Base-by-base conservation (phyloP, 176 grass and related monocot species). In the Hsuehochloa calcarea region DNA sequence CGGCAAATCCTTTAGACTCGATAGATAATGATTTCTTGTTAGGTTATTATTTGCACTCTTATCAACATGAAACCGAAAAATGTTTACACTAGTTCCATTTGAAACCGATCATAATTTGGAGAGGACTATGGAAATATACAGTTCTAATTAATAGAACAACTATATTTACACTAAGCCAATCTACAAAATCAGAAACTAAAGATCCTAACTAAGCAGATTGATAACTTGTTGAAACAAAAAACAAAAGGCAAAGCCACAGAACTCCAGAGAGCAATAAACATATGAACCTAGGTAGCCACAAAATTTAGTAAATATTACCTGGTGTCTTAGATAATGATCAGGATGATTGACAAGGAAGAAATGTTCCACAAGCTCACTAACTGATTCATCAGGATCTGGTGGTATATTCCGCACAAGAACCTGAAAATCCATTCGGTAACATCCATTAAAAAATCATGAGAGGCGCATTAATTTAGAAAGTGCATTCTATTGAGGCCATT, bases 301-400 rank as follows among this genome's bases (percentile, higher is more conserved):
- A 74, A 5, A 72, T 40, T 63, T 72, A 82, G 16, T 65, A 74
- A 74, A 44, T 16, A 44, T 66, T 86, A 99, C 96, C 96, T 96
- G 88, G 71, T 99, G 93, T 77, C 68, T 94, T 46, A 99, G 84
- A 77, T 96, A 99, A 80, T 96, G 77, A 89, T 99, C 93, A 58
- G 86, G 91, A 87, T 99, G 96, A 79, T 99, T 95, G 70, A 99
- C 96, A 76, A 99, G 96, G 74, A 99, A 96, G 89, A 99, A 99
- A 92, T 99, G 96, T 73, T 99, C 96, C 83, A 93, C 85, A 58
- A 94, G 89, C 85, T 99, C 96, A 71, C 96, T 92, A 40, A 94
- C 22, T 16, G 96, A 94, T 89, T 99, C 96, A 73, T 99, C 96
- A 52, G 93, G 89, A 59, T 99, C 96, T 85, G 86, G 88, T 49